These are phyloP conservation scores for Candida sp. DNA, from an alignment of 1,139 yeast genomes.

Conservation along the genomic window DNA sequence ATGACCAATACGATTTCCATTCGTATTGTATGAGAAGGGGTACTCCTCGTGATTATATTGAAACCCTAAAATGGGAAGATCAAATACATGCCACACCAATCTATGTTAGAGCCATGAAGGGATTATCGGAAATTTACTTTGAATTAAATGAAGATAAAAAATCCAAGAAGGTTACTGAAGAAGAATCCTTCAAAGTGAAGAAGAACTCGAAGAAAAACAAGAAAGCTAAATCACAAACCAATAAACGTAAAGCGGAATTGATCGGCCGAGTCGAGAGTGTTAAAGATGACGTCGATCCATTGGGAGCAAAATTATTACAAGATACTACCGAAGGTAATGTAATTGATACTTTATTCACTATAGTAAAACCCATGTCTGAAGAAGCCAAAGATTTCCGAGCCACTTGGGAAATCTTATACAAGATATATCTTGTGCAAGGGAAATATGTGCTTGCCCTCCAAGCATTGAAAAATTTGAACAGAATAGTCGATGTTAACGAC, in stretches of 20 bases:
- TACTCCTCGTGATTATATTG: conserved; percentile 79
- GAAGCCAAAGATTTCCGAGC: conserved; percentile 32
- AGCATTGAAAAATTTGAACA: conserved; percentile 37
- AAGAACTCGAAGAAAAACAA: conserved; percentile 25
- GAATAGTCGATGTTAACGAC: conserved; percentile 15
- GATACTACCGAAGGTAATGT: conserved; percentile 24
- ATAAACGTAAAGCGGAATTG: conserved; percentile 35
- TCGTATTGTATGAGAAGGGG: conserved; percentile 90
- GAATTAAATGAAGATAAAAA: conserved; percentile 32
- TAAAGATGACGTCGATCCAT: conserved; percentile 46
- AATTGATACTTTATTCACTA: conserved; percentile 25
- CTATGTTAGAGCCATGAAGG: conserved; percentile 65
- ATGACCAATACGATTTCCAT: conserved; percentile 94
- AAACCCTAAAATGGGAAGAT: conserved; percentile 81
- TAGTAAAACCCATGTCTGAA: conserved; percentile 28
- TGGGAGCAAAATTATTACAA: conserved; percentile 40
- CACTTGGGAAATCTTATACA: conserved; percentile 38
- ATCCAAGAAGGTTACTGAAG: conserved; percentile 14
- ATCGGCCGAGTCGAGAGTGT: conserved; percentile 40
- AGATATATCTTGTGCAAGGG: conserved; percentile 34
- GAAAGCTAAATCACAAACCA: conserved; percentile 33
- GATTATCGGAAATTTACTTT: conserved; percentile 59
- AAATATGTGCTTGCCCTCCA: conserved; percentile 48
- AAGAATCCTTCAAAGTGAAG: conserved; percentile 5
- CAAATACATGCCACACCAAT: conserved; percentile 64